These are phyloP conservation scores for Tieghemiomyces parasiticus DNA, from an alignment of 192 early-diverging fungal genomes.

Conservation along the genomic window DNA sequence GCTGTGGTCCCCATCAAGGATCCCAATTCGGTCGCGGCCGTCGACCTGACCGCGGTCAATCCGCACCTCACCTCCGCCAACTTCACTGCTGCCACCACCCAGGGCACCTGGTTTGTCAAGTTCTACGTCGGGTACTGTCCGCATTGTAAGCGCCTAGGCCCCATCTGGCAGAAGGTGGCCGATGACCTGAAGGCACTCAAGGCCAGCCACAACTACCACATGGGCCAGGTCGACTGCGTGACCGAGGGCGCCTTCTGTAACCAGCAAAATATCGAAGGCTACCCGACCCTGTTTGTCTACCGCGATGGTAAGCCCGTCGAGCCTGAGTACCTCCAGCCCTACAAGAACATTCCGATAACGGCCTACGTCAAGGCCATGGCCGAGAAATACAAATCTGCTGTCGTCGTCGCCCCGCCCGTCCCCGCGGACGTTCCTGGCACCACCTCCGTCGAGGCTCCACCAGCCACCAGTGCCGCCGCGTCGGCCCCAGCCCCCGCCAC, in stretches of 20 bases:
- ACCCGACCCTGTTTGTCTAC: slow-evolving; percentile 27
- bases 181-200: slow-evolving; percentile 18
- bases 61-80: slow-evolving; percentile 10
- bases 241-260: slow-evolving; percentile 23
- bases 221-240: slow-evolving; percentile 32
- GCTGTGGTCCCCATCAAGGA: not conserved
- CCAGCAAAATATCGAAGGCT: slow-evolving; percentile 22
- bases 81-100: slow-evolving; percentile 21
- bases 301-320: slow-evolving; percentile 24
- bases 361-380: slow-evolving; percentile 13
- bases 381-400: slow-evolving; percentile 14
- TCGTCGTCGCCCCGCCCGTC: too few species aligned
- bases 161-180: slow-evolving; percentile 29
- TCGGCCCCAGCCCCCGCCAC: not conserved
- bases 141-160: slow-evolving; percentile 28
- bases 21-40: not conserved
- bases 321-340: slow-evolving; percentile 12
- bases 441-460: not conserved
- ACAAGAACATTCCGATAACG: not conserved
- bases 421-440: not conserved
- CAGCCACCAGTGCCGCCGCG: not conserved
- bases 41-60: slow-evolving; percentile 1
- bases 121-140: slow-evolving; percentile 30
- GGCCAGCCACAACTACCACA: slow-evolving; percentile 17
- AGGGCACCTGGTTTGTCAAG: slow-evolving; percentile 29